Percentiles rank a stretch among this genome's conserved stretches.
These are phyloP conservation scores for Cicer chorassanicum DNA, from an alignment of 306 rosid genomes.

Conservation along the genomic window DNA sequence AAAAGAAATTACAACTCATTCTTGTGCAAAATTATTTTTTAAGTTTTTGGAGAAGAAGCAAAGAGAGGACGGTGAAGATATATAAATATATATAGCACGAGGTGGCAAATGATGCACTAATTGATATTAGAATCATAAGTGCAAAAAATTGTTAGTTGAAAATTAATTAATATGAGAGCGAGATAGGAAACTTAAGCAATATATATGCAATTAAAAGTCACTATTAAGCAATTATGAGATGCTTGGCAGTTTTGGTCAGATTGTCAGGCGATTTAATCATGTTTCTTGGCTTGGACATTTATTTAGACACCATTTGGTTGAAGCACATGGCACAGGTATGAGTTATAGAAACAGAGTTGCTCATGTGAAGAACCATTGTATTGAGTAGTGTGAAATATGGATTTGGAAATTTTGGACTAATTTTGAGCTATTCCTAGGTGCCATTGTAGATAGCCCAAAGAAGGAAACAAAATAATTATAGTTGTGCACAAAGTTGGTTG, in stretches of 20 bases:
- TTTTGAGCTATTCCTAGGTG: slow-evolving; percentile 45
- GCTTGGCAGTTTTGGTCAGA: slow-evolving; percentile 46
- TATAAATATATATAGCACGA: slow-evolving; percentile 14
- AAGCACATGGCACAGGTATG: slow-evolving; percentile 50
- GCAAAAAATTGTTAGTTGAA: slow-evolving; percentile 28
- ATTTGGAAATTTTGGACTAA: slow-evolving; percentile 42
- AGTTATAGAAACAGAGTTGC: slow-evolving; percentile 30
- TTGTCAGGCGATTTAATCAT: slow-evolving; percentile 49
- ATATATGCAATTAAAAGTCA: slow-evolving; percentile 15
- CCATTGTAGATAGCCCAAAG: slow-evolving; percentile 37
- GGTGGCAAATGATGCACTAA: slow-evolving; percentile 25
- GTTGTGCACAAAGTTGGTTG: slow-evolving; percentile 42
- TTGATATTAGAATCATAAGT: background rate
- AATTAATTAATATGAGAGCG: background rate
- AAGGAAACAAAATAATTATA: slow-evolving; percentile 30
- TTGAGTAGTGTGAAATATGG: slow-evolving; percentile 28
- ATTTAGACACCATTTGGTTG: slow-evolving; percentile 45
- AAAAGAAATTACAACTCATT: slow-evolving; percentile 55
- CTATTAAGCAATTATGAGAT: slow-evolving; percentile 43
- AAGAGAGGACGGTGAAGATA: slow-evolving; percentile 38
- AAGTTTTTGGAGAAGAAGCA: slow-evolving; percentile 22
- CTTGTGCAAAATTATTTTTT: slow-evolving; percentile 41
- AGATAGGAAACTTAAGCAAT: background rate
- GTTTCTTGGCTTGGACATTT: slow-evolving; percentile 42
- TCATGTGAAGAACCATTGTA: slow-evolving; percentile 41